A percentile compares a stretch with the other conserved stretches of the same genome.
These are phyloP conservation scores for Hymenoscyphus linearis DNA, from an alignment of 2,329 filamentous ascomycete species.

Conservation along the genomic window DNA sequence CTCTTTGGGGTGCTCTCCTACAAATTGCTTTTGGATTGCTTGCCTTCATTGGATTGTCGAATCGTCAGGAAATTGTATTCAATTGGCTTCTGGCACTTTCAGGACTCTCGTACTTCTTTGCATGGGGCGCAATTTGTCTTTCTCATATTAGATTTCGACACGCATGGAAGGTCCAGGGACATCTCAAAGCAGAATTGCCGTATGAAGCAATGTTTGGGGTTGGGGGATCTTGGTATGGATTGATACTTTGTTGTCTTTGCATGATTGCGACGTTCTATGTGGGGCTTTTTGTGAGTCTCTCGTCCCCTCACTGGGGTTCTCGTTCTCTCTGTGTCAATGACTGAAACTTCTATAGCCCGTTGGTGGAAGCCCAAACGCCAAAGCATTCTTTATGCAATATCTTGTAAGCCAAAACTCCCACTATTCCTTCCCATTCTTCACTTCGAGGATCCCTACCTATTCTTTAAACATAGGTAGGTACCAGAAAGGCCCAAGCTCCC, in stretches of 20 bases:
- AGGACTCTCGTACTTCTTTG: constrained; percentile 66
- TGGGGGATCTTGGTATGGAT: constrained; percentile 61
- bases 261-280: constrained; percentile 48
- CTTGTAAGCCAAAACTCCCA: background rate
- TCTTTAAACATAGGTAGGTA: background rate
- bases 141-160: constrained; percentile 60
- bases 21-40: constrained; percentile 52
- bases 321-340: background rate
- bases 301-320: background rate
- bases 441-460: background rate
- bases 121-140: constrained; percentile 63
- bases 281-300: constrained; percentile 34
- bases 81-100: constrained; percentile 64
- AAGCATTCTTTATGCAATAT: constrained; percentile 21
- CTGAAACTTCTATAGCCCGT: constrained; percentile 38
- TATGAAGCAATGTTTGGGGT: constrained; percentile 45
- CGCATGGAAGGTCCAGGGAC: constrained; percentile 55
- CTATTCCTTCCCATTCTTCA: background rate
- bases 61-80: constrained; percentile 44
- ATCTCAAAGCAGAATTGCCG: constrained; percentile 41
- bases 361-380: constrained; percentile 36
- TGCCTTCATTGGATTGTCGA: constrained; percentile 48
- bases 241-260: constrained; percentile 62
- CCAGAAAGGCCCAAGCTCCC: too few species aligned
- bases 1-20: constrained; percentile 48